Evolutionary conservation across 2,329 filamentous ascomycete genomes (phyloP).

Genomic region (Hypoxylon sp.): DNA sequence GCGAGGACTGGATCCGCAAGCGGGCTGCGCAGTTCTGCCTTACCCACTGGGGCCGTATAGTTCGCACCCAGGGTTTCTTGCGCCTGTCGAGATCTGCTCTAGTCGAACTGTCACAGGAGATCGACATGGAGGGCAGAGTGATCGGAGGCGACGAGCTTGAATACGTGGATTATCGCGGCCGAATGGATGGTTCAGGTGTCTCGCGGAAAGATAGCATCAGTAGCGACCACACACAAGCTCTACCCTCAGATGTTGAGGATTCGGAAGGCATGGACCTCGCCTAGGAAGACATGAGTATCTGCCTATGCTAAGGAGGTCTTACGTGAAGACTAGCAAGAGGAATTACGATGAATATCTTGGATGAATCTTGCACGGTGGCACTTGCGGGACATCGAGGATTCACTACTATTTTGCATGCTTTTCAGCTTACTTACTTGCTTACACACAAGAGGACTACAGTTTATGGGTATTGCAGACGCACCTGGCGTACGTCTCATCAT

Average conservation of each 20-base stretch:
- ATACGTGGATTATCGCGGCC: conserved; percentile 60
- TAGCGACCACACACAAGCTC: conserved; percentile 65
- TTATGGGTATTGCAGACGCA: conserved; percentile 24
- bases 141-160: conserved; percentile 85
- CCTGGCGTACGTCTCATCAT: conserved; percentile 25
- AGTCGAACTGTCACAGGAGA: conserved; percentile 91
- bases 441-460: background rate
- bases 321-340: no score
- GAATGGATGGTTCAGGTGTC: conserved; percentile 53
- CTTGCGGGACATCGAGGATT: no score
- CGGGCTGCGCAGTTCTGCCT: conserved; percentile 89
- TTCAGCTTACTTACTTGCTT: conserved; percentile 2
- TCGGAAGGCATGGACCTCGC: conserved; percentile 70
- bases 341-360: no score
- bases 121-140: conserved; percentile 91
- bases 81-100: conserved; percentile 80
- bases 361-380: no score
- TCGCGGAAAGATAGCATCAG: conserved; percentile 67
- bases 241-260: conserved; percentile 67
- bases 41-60: conserved; percentile 92
- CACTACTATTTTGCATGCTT: no score
- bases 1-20: conserved; percentile 92
- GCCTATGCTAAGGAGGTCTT: no score
- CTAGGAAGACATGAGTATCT: no score
- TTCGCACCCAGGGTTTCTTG: conserved; percentile 87